phyloP scores from a whole-genome alignment of 495 filamentous ascomycete genomes.

The Schizothecium vesticola region DNA sequence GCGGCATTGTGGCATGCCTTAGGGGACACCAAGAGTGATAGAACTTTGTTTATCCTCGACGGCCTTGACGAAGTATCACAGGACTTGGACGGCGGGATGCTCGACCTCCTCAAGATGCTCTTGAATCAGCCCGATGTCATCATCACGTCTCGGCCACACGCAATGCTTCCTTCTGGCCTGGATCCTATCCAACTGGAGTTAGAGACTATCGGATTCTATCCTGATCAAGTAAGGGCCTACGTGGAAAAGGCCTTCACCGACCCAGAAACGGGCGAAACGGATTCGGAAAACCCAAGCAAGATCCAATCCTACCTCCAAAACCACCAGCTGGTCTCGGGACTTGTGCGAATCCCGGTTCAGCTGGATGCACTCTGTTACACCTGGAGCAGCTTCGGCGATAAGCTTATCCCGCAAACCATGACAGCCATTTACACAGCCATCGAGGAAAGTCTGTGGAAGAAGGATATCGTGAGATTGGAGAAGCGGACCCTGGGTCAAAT shows the following conservation, averaged over 20 bases:
- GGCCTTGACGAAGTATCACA: constrained; percentile 38
- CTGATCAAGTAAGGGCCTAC: constrained; percentile 30
- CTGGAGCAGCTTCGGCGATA: constrained; percentile 24
- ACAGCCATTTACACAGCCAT: constrained; percentile 40
- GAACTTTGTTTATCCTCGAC: constrained; percentile 36
- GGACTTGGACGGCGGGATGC: constrained; percentile 10
- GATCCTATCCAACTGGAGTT: constrained; percentile 22
- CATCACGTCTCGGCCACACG: constrained; percentile 35
- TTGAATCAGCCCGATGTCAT: constrained; percentile 34
- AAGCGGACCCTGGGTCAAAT: constrained; percentile 18
- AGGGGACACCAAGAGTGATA: constrained; percentile 13
- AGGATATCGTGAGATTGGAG: constrained; percentile 33
- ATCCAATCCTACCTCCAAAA: constrained; percentile 32
- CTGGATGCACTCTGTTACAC: constrained; percentile 42
- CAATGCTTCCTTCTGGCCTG: constrained; percentile 8
- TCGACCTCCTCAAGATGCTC: constrained; percentile 26
- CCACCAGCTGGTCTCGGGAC: constrained; percentile 31
- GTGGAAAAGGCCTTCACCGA: constrained; percentile 16
- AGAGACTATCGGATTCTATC: constrained; percentile 34
- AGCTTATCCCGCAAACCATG: constrained; percentile 30
- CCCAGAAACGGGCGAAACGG: no score
- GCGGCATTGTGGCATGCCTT: no score
- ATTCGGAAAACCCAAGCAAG: constrained; percentile 17
- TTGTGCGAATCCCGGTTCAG: constrained; percentile 44
- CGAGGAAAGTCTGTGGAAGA: constrained; percentile 35